phyloP scores from a whole-genome alignment of 2,329 filamentous ascomycete species.

The Talaromyces atroroseus region DNA sequence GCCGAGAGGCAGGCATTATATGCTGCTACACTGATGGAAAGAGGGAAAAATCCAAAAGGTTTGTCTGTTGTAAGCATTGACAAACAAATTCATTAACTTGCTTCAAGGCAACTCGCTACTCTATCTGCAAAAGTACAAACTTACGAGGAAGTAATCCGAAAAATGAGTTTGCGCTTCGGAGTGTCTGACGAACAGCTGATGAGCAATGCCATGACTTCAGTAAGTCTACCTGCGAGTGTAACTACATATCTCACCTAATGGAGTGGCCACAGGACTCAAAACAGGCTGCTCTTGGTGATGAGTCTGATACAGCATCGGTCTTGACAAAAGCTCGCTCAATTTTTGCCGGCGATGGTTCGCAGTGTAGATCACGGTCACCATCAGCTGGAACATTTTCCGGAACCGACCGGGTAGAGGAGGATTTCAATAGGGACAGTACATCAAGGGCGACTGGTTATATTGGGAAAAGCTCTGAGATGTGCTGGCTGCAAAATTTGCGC shows the following conservation, averaged over 20 bases:
- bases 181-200: conserved; percentile 33
- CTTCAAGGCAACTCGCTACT: conserved; percentile 35
- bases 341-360: conserved; percentile 18
- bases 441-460: conserved; percentile 39
- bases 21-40: conserved; percentile 45
- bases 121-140: conserved; percentile 38
- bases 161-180: conserved; percentile 31
- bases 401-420: conserved; percentile 39
- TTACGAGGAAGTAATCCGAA: conserved; percentile 36
- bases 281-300: conserved; percentile 12
- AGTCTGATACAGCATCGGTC: conserved; percentile 16
- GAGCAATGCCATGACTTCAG: conserved; percentile 27
- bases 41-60: conserved; percentile 42
- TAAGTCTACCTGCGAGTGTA: conserved; percentile 16
- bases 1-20: conserved; percentile 37
- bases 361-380: conserved; percentile 19
- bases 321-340: conserved; percentile 18
- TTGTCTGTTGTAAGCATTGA: not conserved
- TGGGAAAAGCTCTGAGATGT: conserved; percentile 42
- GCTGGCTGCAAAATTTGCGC: conserved; percentile 38
- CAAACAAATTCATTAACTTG: not conserved
- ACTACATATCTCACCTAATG: not conserved
- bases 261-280: conserved; percentile 13
- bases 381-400: conserved; percentile 32
- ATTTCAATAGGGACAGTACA: conserved; percentile 36